Conservation (phyloP, 1,284 basidiomycete species). For the Cerioporus squamosus region DNA sequence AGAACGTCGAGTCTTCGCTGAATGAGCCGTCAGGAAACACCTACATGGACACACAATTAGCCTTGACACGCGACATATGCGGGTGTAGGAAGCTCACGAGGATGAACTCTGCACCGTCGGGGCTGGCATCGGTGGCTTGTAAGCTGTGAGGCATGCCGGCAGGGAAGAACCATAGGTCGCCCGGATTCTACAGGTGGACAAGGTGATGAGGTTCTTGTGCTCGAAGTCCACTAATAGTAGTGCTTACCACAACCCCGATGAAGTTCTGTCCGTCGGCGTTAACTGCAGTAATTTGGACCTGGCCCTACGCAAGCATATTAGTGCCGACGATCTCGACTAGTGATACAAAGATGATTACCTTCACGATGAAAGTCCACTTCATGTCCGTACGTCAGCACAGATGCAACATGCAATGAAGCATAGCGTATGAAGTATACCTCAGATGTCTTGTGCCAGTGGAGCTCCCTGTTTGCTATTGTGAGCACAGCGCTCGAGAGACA, state of each 20-base stretch:
- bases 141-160: conserved; percentile 59
- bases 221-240: background rate
- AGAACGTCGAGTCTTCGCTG: conserved; percentile 71
- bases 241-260: conserved; percentile 49
- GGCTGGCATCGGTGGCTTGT: conserved; percentile 60
- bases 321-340: background rate
- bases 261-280: conserved; percentile 67
- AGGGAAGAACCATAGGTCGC: conserved; percentile 69
- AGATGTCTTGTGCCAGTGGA: conserved; percentile 74
- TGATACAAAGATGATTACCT: conserved; percentile 35
- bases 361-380: conserved; percentile 71
- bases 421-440: conserved; percentile 46
- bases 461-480: conserved; percentile 48
- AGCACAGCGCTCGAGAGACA: background rate
- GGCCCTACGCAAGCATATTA: conserved; percentile 46
- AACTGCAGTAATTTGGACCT: conserved; percentile 64
- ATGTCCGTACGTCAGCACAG: conserved; percentile 4
- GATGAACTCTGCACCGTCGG: conserved; percentile 70
- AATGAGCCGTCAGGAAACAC: conserved; percentile 70
- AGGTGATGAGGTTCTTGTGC: background rate
- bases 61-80: background rate
- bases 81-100: conserved; percentile 47
- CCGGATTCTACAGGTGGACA: conserved; percentile 31
- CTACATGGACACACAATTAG: conserved; percentile 34
- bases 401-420: background rate